Conservation (phyloP, 2,329 filamentous ascomycete species). For the Cercospora sp. region DNA sequence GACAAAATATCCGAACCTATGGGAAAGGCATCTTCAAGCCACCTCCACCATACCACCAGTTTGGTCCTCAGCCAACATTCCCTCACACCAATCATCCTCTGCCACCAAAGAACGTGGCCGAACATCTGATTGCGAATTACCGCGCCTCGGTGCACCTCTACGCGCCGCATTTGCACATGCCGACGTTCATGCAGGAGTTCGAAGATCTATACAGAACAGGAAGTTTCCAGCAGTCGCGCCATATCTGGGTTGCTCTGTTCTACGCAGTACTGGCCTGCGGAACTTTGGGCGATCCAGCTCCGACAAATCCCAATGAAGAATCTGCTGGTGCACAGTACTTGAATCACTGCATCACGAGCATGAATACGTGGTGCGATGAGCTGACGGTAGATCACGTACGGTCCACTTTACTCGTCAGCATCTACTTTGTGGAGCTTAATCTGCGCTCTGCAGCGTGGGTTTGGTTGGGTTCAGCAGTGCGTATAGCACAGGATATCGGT, state of each 20-base stretch:
- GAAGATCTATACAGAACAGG: constrained; percentile 72
- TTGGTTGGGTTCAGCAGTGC: constrained; percentile 78
- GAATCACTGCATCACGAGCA: constrained; percentile 66
- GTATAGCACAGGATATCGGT: constrained; percentile 79
- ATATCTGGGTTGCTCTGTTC: constrained; percentile 76
- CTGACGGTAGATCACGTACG: constrained; percentile 75
- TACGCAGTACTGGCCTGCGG: constrained; percentile 84
- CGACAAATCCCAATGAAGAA: constrained; percentile 56
- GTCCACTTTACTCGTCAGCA: constrained; percentile 68
- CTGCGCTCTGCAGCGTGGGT: constrained; percentile 81
- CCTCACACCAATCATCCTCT: constrained; percentile 55
- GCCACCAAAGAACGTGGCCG: constrained; percentile 68
- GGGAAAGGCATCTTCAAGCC: constrained; percentile 78
- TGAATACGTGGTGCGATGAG: constrained; percentile 81
- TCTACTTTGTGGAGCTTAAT: constrained; percentile 84
- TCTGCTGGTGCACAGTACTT: constrained; percentile 65
- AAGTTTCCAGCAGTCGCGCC: constrained; percentile 60
- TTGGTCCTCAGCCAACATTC: constrained; percentile 47
- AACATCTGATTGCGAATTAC: constrained; percentile 74
- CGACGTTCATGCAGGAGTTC: constrained; percentile 73
- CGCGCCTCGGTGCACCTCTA: constrained; percentile 74
- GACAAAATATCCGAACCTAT: constrained; percentile 70
- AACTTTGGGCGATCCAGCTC: constrained; percentile 66
- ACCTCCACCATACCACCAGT: constrained; percentile 66
- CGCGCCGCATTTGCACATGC: constrained; percentile 87